Evolutionary conservation across 1,284 basidiomycete genomes (phyloP).

Genomic region (Malassezia furfur): DNA sequence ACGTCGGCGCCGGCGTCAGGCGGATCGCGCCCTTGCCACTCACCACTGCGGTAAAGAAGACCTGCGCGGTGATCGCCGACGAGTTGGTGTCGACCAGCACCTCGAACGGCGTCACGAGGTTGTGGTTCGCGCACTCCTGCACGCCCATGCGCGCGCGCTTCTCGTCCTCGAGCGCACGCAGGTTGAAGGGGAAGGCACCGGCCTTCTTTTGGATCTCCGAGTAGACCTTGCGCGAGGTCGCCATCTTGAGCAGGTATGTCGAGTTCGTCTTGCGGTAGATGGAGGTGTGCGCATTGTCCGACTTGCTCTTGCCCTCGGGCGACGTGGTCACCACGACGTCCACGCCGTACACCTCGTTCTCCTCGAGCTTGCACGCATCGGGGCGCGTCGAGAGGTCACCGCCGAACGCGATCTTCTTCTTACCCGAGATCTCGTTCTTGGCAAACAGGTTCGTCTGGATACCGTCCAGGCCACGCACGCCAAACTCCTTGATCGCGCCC

Average conservation of each 20-base stretch:
- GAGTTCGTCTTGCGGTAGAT: conserved; percentile 79
- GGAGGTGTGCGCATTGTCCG: conserved; percentile 78
- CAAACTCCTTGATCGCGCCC: conserved; percentile 54
- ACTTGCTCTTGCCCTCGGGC: conserved; percentile 55
- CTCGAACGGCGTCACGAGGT: conserved; percentile 78
- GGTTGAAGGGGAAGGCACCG: conserved; percentile 93
- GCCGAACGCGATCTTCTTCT: conserved; percentile 40
- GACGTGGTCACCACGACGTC: conserved; percentile 65
- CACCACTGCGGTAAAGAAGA: conserved; percentile 90
- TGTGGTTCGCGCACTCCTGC: conserved; percentile 88
- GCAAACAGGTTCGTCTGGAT: conserved; percentile 89
- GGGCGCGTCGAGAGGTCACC: conserved; percentile 33
- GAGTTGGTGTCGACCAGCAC: conserved; percentile 51
- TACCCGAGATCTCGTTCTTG: conserved; percentile 69
- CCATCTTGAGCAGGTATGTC: conserved; percentile 95
- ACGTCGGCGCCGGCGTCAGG: conserved; percentile 73
- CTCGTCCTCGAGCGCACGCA: conserved; percentile 87
- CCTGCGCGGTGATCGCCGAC: conserved; percentile 57
- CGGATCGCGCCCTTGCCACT: conserved; percentile 63
- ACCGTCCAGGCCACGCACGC: conserved; percentile 38
- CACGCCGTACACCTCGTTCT: conserved; percentile 91
- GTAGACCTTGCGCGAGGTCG: conserved; percentile 86
- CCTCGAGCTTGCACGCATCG: conserved; percentile 52
- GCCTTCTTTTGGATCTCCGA: conserved; percentile 96
- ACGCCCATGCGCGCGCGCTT: conserved; percentile 88